Evolutionary conservation across 345 rosid species (phyloP).

Genomic region (Camelina neglecta): DNA sequence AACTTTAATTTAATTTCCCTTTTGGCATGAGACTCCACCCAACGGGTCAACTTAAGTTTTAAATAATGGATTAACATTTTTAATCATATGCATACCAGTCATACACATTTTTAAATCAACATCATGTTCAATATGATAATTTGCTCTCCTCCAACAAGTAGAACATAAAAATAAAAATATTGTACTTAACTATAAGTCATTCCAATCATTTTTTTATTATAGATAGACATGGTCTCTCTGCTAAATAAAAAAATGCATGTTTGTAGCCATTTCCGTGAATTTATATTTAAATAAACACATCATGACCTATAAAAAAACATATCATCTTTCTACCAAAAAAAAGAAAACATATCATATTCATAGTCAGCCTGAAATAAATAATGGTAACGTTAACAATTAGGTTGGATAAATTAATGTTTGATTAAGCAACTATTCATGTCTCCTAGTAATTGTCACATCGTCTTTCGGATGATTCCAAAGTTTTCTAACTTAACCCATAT

Average conservation of each 20-base stretch:
- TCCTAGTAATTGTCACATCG: conserved; percentile 42
- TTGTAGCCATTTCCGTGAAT: not conserved
- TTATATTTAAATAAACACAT: conserved; percentile 21
- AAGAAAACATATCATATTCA: conserved; percentile 20
- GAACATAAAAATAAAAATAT: conserved; percentile 4
- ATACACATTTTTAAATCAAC: not conserved
- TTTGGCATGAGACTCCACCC: conserved; percentile 1
- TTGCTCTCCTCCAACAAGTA: conserved; percentile 16
- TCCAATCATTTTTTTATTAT: not conserved
- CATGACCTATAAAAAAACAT: conserved; percentile 23
- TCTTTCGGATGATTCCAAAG: conserved; percentile 16
- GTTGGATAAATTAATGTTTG: conserved; percentile 21
- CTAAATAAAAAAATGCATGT: conserved; percentile 14
- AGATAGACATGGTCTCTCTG: conserved; percentile 3
- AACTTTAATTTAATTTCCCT: not conserved
- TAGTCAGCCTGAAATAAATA: conserved; percentile 30
- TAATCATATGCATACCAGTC: not conserved
- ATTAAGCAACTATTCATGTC: conserved; percentile 38
- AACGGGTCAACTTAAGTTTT: not conserved
- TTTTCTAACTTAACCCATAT: conserved; percentile 39
- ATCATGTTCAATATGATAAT: conserved; percentile 3
- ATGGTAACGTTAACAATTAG: conserved; percentile 23
- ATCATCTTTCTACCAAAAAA: not conserved
- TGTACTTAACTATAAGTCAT: not conserved
- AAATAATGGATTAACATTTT: not conserved